These are phyloP conservation scores for Sugiyamaella castrensis DNA, from an alignment of 1,139 yeast genomes.

Conservation along the genomic window DNA sequence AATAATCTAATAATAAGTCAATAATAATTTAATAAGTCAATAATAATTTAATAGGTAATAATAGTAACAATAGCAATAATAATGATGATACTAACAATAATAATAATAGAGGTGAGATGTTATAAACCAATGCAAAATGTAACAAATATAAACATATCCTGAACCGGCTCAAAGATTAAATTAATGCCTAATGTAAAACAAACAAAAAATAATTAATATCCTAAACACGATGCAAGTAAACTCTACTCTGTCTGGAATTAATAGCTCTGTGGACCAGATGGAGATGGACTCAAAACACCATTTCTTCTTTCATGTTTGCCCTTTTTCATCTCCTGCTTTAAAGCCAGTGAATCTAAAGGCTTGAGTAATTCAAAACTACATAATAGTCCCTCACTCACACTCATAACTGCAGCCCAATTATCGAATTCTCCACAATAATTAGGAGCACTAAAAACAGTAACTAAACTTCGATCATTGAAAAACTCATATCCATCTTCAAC, in stretches of 20 bases:
- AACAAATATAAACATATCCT: no score
- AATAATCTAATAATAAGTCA: conserved; percentile 6
- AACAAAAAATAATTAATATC: no score
- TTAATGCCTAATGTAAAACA: neutral
- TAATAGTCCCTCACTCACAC: conserved; percentile 85
- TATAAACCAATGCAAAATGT: neutral
- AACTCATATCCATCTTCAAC: conserved; percentile 98
- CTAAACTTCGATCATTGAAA: conserved; percentile 88
- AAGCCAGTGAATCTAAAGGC: conserved; percentile 89
- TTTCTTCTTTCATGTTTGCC: conserved; percentile 37
- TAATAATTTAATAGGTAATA: conserved; percentile 8
- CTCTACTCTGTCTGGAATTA: conserved; percentile 1
- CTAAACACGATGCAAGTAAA: no score
- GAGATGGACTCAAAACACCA: conserved; percentile 19
- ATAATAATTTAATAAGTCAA: neutral
- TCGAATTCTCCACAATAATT: conserved; percentile 98
- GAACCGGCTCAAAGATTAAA: no score
- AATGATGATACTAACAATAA: neutral
- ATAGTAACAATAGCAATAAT: conserved; percentile 1
- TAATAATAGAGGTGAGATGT: neutral
- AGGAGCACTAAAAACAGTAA: conserved; percentile 94
- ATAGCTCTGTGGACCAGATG: conserved; percentile 21
- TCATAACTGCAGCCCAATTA: conserved; percentile 99
- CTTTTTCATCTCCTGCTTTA: conserved; percentile 67
- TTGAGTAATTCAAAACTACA: conserved; percentile 91